phyloP scores from a whole-genome alignment of 305 asterid genomes.

The Fraxinus sp. region DNA sequence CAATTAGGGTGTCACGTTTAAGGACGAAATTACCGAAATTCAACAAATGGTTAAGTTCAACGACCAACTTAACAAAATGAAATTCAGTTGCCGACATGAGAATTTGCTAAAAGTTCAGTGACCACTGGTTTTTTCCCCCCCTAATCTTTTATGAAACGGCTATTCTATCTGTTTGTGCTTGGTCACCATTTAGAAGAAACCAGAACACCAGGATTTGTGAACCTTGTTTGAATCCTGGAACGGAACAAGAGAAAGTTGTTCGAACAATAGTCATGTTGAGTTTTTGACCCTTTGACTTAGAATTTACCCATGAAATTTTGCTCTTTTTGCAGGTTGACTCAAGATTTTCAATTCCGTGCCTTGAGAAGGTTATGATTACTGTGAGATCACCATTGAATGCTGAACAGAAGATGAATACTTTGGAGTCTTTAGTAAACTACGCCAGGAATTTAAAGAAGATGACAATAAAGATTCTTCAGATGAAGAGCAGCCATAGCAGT shows the following conservation, averaged over 20 bases:
- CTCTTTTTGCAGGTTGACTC: slow-evolving; percentile 59
- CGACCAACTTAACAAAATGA: background rate
- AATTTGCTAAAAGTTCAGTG: background rate
- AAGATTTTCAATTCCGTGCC: slow-evolving; percentile 64
- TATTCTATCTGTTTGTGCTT: background rate
- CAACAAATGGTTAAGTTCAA: background rate
- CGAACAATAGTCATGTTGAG: background rate
- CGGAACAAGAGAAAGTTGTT: background rate
- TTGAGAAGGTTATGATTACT: slow-evolving; percentile 68
- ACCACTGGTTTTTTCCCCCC: background rate
- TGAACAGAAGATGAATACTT: slow-evolving; percentile 84
- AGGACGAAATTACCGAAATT: background rate
- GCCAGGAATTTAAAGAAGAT: slow-evolving; percentile 67
- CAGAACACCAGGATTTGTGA: background rate
- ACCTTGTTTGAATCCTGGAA: background rate
- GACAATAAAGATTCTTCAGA: slow-evolving; percentile 86
- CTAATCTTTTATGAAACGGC: background rate
- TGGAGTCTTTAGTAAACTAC: slow-evolving; percentile 66
- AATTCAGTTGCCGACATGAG: background rate
- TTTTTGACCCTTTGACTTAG: background rate
- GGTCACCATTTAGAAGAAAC: background rate
- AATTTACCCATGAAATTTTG: background rate
- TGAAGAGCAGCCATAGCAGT: slow-evolving; percentile 98
- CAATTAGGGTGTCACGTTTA: background rate
- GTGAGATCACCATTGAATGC: slow-evolving; percentile 91